Evolutionary conservation across 2,329 filamentous ascomycete species (phyloP).

Genomic region (Claviceps africana): DNA sequence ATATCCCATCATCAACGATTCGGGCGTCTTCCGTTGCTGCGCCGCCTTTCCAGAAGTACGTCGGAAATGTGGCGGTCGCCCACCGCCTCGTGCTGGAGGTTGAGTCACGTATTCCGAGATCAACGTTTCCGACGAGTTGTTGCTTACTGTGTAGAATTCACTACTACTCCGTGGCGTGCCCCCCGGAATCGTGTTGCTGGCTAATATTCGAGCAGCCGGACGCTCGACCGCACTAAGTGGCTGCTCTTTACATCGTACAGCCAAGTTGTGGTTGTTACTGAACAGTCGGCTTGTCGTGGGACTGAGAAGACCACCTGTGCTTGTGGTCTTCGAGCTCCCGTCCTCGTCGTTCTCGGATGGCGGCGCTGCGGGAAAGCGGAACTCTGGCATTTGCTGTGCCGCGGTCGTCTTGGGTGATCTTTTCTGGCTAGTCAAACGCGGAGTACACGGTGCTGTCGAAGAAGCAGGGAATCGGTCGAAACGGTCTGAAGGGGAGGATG

Average conservation of each 20-base stretch:
- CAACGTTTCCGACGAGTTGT: constrained; percentile 86
- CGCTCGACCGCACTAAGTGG: constrained; percentile 42
- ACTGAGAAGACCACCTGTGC: constrained; percentile 26
- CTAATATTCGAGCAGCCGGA: constrained; percentile 53
- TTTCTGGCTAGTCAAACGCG: constrained; percentile 21
- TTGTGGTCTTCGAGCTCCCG: constrained; percentile 13
- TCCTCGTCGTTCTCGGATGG: constrained; percentile 24
- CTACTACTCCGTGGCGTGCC: constrained; percentile 81
- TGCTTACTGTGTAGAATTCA: constrained; percentile 90
- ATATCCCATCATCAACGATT: constrained; percentile 95
- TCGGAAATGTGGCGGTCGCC: constrained; percentile 31
- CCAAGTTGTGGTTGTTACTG: constrained; percentile 21
- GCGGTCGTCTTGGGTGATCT: constrained; percentile 22
- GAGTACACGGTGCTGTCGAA: constrained; percentile 32
- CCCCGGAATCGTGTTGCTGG: constrained; percentile 57
- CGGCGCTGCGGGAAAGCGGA: constrained; percentile 39
- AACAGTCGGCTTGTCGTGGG: constrained; percentile 18
- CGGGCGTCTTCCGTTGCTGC: constrained; percentile 40
- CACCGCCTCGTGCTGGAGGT: constrained; percentile 17
- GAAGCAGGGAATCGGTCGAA: constrained; percentile 27
- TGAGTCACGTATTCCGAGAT: constrained; percentile 73
- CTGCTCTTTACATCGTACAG: constrained; percentile 28
- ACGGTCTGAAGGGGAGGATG: constrained; percentile 39
- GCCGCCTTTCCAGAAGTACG: constrained; percentile 30
- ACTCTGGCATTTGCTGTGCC: constrained; percentile 31